phyloP scores from a whole-genome alignment of 2,329 filamentous ascomycete genomes.

The Alternaria sp. region DNA sequence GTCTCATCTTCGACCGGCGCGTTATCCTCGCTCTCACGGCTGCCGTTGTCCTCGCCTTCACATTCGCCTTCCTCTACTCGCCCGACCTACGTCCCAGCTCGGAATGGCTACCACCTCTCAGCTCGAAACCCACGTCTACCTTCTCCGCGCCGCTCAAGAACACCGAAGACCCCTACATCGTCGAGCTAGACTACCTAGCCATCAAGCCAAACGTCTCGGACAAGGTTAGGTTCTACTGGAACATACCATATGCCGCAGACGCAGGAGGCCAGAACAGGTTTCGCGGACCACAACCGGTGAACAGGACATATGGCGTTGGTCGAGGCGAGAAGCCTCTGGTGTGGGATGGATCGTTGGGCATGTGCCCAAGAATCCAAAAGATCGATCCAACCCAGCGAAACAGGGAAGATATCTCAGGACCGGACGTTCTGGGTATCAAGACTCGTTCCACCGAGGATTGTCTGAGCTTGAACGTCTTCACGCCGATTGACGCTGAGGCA shows the following conservation, averaged over 20 bases:
- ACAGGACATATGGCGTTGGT: slow-evolving; percentile 33
- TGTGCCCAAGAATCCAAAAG: slow-evolving; percentile 45
- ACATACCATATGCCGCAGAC: slow-evolving; percentile 42
- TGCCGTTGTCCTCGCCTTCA: slow-evolving; percentile 29
- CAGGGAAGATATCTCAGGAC: slow-evolving; percentile 33
- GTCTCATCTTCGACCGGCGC: slow-evolving; percentile 36
- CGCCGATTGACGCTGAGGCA: slow-evolving; percentile 39
- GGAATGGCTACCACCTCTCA: slow-evolving; percentile 36
- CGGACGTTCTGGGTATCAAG: slow-evolving; percentile 35
- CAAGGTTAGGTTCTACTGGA: slow-evolving; percentile 40
- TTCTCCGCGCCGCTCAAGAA: slow-evolving; percentile 36
- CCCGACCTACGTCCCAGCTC: slow-evolving; percentile 30
- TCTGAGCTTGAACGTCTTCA: slow-evolving; percentile 50
- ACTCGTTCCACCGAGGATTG: slow-evolving; percentile 48
- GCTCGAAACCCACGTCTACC: slow-evolving; percentile 23
- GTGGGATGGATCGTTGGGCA: slow-evolving; percentile 39
- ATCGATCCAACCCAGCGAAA: slow-evolving; percentile 36
- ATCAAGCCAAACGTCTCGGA: slow-evolving; percentile 39
- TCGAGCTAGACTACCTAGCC: slow-evolving; percentile 41
- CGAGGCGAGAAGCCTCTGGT: slow-evolving; percentile 31
- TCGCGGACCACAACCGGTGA: slow-evolving; percentile 39
- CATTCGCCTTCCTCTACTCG: slow-evolving; percentile 36
- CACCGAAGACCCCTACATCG: slow-evolving; percentile 33
- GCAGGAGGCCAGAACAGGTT: slow-evolving; percentile 40
- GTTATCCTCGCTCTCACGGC: slow-evolving; percentile 30